Evolutionary conservation across 768 basidiomycete genomes (phyloP), one percentile per base, ranked within the genome.

Genomic region (Tephrocybe sp.): DNA sequence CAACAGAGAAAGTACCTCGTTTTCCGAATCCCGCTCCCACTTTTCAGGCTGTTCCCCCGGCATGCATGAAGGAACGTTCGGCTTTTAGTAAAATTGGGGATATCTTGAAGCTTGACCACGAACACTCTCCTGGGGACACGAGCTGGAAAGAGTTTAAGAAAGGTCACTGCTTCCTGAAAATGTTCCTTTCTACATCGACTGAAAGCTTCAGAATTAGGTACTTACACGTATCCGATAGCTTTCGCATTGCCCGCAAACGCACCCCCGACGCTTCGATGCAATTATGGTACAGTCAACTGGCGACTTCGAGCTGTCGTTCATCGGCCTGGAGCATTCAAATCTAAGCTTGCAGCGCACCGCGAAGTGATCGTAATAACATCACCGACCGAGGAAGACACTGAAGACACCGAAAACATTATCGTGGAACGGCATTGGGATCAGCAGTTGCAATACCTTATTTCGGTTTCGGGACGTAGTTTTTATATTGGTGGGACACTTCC

Each of bases 141-240:
- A 76, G 78, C 4, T 98, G 93, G 92, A 86, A 87, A 63, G 87
- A 95, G 66, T 96, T 96, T 67, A 83, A 85, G 60, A 85, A 88
- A 72, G 94, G 93, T 88, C 48, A 33, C 73, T 37, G 28, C 47
- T 34, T 25, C 7, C 10, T 17, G 23, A 44, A 21, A 45, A 23
- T 46, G 4, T 9, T 33, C 7, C 18, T 14, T 36, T 24, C 15
- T 7, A 46, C 6, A 33, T 9, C 15, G 21, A 24, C 42, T 48
- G 38, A 36, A 25, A 30, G n/a, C 28, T 46, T 51, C 26, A 37
- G 10, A n/a, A 53, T 26, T 58, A 90, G 94, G 94, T 17, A 88
- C 84, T 4, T 98, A 98, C 65, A 92, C 88, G 15, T 98, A 93
- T 68, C 96, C 96, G 2, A 89, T 99, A 61, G 90, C 90, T 12